Percentiles rank a stretch among this genome's conserved stretches.
Evolutionary conservation across 2,329 filamentous ascomycete genomes (phyloP).

Genomic region (Botrytis cinerea): DNA sequence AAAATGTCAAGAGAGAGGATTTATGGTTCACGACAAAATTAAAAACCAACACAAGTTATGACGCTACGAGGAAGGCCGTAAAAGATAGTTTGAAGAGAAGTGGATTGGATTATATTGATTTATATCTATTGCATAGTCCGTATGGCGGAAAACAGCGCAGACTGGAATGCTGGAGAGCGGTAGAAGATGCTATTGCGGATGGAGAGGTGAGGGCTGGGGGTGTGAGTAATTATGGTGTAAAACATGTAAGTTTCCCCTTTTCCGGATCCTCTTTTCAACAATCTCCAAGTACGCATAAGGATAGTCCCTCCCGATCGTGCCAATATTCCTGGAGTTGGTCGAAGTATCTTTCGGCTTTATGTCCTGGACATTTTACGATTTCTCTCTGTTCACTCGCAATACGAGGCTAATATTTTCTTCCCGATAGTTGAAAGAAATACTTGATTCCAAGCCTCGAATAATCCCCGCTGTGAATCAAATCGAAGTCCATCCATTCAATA

Average conservation of each 20-base stretch:
- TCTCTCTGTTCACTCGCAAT: background rate
- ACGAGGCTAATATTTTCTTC: background rate
- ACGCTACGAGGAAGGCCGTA: slow-evolving; percentile 67
- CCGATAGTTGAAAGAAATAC: slow-evolving; percentile 38
- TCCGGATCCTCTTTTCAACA: background rate
- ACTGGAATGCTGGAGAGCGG: slow-evolving; percentile 71
- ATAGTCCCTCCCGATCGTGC: background rate
- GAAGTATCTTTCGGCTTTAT: too few species aligned
- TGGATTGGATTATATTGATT: slow-evolving; percentile 72
- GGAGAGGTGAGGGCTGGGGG: slow-evolving; percentile 72
- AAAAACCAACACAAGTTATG: slow-evolving; percentile 62
- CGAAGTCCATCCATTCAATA: slow-evolving; percentile 82
- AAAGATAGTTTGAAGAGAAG: slow-evolving; percentile 63
- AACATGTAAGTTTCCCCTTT: slow-evolving; percentile 58
- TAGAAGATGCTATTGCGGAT: slow-evolving; percentile 73
- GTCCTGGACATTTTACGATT: background rate
- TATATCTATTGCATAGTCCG: slow-evolving; percentile 78
- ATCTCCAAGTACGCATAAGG: background rate
- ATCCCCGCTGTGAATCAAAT: slow-evolving; percentile 76
- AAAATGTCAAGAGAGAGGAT: slow-evolving; percentile 62
- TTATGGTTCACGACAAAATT: slow-evolving; percentile 83
- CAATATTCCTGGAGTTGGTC: background rate
- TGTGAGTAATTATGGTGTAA: slow-evolving; percentile 76
- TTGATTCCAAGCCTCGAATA: slow-evolving; percentile 50
- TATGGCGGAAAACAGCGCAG: slow-evolving; percentile 71